Evolutionary conservation across 2,329 filamentous ascomycete species (phyloP), one percentile per base, ranked within the genome.

Genomic region (Capronia epimyces): DNA sequence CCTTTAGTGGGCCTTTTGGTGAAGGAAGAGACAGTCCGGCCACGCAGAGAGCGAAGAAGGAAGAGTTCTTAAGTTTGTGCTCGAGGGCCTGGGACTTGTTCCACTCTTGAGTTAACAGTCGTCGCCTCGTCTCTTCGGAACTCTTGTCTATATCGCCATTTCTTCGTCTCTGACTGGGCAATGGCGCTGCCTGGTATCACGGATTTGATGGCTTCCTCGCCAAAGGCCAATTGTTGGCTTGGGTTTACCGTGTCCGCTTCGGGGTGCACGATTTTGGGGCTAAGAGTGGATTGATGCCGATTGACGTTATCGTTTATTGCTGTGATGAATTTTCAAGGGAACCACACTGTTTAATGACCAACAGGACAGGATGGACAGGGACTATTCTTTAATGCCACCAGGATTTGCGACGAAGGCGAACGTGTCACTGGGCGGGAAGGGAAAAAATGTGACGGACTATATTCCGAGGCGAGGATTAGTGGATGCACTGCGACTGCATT

Each of bases 31-130:
- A 93, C 64, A 90, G 83, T 59, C 89, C 87, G 6, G 89, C 93
- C 62, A 88, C 83, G 4, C 84, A 88, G 67, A 78, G 81, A 62
- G 84, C 80, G 64, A 97, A 97, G 81, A 89, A 89, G 66, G 89
- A 95, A 37, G 89, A 95, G 67, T 98, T 98, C 65, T 74, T 98
- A 58, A 76, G 80, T 49, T 73, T 97, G 43, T 96, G 91, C 67
- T 83, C 88, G 60, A 78, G 88, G 64, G 93, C 93, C 7, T 98
- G 93, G 93, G 93, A 98, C 72, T 71, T 98, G 22, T 95, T 97
- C 70, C 93, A 97, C 74, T 95, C 89, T 56, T 96, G 72, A 80
- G 22, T 12, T 16, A 27, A 7, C 29, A 16, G 21, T 15, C 36
- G 45, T 44, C 20, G 36, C 29, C 31, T 22, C 7, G 5, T 6